These are phyloP conservation scores for Exophiala dermatitidis DNA, from an alignment of 2,329 filamentous ascomycete genomes.

Conservation along the genomic window DNA sequence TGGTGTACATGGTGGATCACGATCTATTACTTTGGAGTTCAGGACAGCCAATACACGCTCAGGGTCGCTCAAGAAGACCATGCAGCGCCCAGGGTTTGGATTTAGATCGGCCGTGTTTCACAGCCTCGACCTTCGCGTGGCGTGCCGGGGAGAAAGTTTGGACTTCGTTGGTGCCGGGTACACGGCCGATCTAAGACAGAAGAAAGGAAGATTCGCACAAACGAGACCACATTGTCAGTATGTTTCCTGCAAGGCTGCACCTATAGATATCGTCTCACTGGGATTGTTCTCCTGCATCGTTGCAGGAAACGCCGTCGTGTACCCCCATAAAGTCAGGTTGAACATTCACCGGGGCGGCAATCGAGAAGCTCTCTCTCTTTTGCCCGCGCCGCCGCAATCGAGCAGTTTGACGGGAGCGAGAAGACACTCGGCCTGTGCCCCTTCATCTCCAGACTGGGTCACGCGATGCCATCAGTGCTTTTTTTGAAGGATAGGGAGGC, in stretches of 20 bases:
- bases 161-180: conserved; percentile 18
- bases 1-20: conserved; percentile 3
- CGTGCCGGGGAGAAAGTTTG: conserved; percentile 6
- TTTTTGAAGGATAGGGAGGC: conserved; percentile 2
- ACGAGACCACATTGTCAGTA: background rate
- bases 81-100: conserved; percentile 15
- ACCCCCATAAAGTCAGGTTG: too few species aligned
- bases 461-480: conserved; percentile 4
- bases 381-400: too few species aligned
- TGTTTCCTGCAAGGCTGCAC: background rate
- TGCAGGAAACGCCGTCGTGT: too few species aligned
- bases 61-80: background rate
- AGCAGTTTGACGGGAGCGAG: background rate
- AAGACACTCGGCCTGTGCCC: background rate
- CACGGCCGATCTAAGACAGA: conserved; percentile 4
- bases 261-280: background rate
- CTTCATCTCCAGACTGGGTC: conserved; percentile 7
- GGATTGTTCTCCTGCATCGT: background rate
- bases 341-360: too few species aligned
- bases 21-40: conserved; percentile 2
- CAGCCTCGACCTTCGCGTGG: conserved; percentile 11
- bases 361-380: too few species aligned
- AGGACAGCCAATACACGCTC: conserved; percentile 14
- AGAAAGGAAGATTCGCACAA: conserved; percentile 4
- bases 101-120: conserved; percentile 22